phyloP scores from a whole-genome alignment of 2,329 filamentous ascomycete genomes.

The Ophiostoma ips region DNA sequence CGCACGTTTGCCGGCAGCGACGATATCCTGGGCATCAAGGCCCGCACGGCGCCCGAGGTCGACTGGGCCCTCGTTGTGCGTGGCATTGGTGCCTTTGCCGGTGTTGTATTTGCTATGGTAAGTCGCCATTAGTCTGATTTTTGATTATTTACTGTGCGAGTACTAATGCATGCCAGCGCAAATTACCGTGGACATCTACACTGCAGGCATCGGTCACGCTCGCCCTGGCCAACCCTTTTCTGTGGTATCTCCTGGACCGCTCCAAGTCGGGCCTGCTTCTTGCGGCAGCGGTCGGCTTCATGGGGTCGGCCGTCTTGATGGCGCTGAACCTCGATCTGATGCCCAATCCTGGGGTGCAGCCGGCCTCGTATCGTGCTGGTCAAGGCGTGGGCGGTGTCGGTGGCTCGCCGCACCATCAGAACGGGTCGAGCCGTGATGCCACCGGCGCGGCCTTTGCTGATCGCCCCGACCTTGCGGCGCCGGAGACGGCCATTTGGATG shows the following conservation, averaged over 20 bases:
- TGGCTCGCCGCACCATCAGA: constrained; percentile 3
- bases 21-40: constrained; percentile 14
- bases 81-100: constrained; percentile 46
- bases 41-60: constrained; percentile 31
- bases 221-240: constrained; percentile 76
- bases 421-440: constrained; percentile 12
- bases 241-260: constrained; percentile 95
- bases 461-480: constrained; percentile 5
- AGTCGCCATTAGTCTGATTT: constrained; percentile 24
- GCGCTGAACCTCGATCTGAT: constrained; percentile 66
- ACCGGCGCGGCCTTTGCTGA: neutral
- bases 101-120: constrained; percentile 60
- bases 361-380: constrained; percentile 4
- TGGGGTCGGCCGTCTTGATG: constrained; percentile 61
- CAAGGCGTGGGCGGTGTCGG: neutral
- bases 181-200: constrained; percentile 84
- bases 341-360: constrained; percentile 43
- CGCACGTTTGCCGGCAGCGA: constrained; percentile 25
- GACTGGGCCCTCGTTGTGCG: constrained; percentile 59
- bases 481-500: constrained; percentile 70
- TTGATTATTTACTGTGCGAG: neutral
- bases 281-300: constrained; percentile 56
- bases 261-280: constrained; percentile 73
- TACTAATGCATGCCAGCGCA: constrained; percentile 42
- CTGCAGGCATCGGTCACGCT: constrained; percentile 86